Conservation (phyloP, 805 yeast genomes). For the Saccharomycopsis capsularis region DNA sequence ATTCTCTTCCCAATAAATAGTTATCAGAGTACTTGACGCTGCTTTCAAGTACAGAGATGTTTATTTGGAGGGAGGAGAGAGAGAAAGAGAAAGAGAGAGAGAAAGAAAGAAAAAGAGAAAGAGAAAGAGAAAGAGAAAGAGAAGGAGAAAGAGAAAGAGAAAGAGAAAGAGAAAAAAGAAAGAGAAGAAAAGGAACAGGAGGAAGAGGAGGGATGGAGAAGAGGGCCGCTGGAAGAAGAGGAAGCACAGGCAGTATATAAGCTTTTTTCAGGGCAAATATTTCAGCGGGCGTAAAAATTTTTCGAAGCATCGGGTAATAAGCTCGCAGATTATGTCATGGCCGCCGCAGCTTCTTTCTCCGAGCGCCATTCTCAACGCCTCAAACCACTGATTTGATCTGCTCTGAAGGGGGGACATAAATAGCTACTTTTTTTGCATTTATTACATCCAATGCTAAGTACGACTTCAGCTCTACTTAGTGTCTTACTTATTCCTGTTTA, state of each 20-base stretch:
- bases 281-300: too few species aligned
- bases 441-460: too few species aligned
- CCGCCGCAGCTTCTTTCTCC: not conserved
- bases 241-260: not conserved
- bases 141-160: conserved; percentile 12
- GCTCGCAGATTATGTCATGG: not conserved
- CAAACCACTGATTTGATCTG: too few species aligned
- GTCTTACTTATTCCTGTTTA: too few species aligned
- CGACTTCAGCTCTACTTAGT: too few species aligned
- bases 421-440: too few species aligned
- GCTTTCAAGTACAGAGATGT: conserved; percentile 26
- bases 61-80: conserved; percentile 36
- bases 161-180: not conserved
- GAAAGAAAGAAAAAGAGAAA: conserved; percentile 16
- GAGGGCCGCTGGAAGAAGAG: conserved; percentile 12
- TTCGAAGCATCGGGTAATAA: not conserved
- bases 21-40: conserved; percentile 23
- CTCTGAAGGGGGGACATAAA: too few species aligned
- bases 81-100: conserved; percentile 32
- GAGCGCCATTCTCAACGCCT: not conserved
- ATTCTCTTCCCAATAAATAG: not conserved
- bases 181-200: not conserved
- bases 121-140: conserved; percentile 1
- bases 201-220: conserved; percentile 12
- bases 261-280: too few species aligned